Evolutionary conservation across 2,329 filamentous ascomycete species (phyloP), one percentile per base, ranked within the genome.

Genomic region (Aspergillus sp.): DNA sequence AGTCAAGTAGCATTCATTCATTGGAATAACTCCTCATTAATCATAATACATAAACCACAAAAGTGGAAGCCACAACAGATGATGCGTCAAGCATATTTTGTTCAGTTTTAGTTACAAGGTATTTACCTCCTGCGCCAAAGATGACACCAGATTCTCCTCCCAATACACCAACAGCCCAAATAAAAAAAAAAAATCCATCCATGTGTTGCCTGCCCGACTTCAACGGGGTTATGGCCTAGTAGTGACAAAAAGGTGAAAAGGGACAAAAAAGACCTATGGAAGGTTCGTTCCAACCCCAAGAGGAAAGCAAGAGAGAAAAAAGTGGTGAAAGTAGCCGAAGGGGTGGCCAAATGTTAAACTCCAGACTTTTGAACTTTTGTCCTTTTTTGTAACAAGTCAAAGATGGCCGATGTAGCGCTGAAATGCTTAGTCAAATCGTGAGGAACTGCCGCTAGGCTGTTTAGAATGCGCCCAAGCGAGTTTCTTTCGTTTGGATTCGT

Each of bases 401-500:
- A 25, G 21, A 17, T 25, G 25, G 51, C 31, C 51, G 27, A 31
- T 12, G 21, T 12, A 48, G 45, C 27, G 44, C 40, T 25, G 27
- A 31, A 31, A 46, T n/a, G 14, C 39, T 49, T 37, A 61, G 48
- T 57, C 53, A 58, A 55, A 58, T 47, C 55, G 51, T 52, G 62
- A 64, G 52, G 62, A 64, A 33, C 56, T 60, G 15, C 48, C 53
- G 59, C 61, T 71, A 41, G 62, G 54, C 49, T 64, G 61, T 25
- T 68, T 62, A n/a, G 62, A 59, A 46, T 69, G 70, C 19, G 64
- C 81, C 70, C 77, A 79, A 43, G 78, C 74, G 65, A 81, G 66
- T 46, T 80, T 76, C 52, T 75, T 73, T 57, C 77, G 74, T 62
- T 77, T 78, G 68, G 80, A 77, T 55, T 81, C 79, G 33, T 81